Conservation (phyloP, 805 yeast genomes). For the Kodamaea hsintzibuensis region DNA sequence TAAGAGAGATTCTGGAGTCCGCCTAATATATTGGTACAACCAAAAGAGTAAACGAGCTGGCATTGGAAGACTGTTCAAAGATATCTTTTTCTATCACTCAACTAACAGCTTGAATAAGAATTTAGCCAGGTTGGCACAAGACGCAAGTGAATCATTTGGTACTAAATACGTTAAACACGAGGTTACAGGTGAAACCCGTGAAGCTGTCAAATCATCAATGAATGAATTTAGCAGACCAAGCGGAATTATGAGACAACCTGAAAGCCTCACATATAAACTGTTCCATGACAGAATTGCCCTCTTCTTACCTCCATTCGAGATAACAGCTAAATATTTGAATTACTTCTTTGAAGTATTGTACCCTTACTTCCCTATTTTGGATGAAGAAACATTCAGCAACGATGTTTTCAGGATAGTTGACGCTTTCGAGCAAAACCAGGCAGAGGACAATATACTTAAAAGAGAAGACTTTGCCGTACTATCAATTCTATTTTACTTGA, state of each 20-base stretch:
- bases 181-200: constrained; percentile 15
- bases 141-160: constrained; percentile 9
- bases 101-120: not conserved
- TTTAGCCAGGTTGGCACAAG: constrained; percentile 1
- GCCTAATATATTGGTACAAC: constrained; percentile 17
- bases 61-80: not conserved
- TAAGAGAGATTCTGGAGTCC: constrained; percentile 21
- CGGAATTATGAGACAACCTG: constrained; percentile 6
- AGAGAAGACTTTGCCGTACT: constrained; percentile 16
- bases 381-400: constrained; percentile 21
- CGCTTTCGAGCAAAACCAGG: constrained; percentile 12
- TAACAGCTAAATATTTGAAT: constrained; percentile 12
- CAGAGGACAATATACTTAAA: constrained; percentile 8
- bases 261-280: constrained; percentile 9
- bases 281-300: constrained; percentile 11
- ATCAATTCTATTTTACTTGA: constrained; percentile 16
- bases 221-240: constrained; percentile 1
- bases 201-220: constrained; percentile 10
- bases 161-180: constrained; percentile 8
- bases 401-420: constrained; percentile 19
- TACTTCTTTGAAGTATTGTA: constrained; percentile 25
- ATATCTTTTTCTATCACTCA: constrained; percentile 8
- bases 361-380: constrained; percentile 28
- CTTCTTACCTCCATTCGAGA: constrained; percentile 14
- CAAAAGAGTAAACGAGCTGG: constrained; percentile 9